Evolutionary conservation across 768 basidiomycete species (phyloP).

Genomic region (Calocera cornea): DNA sequence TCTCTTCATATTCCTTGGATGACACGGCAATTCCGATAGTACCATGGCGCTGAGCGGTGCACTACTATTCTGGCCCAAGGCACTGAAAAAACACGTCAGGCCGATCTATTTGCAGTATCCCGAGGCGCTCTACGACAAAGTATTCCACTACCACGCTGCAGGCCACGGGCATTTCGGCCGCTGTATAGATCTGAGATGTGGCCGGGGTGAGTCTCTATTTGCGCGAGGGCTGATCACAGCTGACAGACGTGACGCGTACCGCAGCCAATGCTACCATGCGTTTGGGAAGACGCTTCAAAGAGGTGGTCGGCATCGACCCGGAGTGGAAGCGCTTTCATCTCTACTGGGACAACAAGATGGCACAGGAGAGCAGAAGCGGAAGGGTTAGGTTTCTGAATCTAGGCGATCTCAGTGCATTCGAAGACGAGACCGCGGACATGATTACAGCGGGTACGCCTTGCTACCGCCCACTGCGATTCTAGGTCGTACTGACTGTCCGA

Average conservation of each 20-base stretch:
- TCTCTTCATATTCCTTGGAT: no score
- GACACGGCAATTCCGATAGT: no score
- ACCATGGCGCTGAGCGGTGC: no score
- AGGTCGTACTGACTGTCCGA: background rate
- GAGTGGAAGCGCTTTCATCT: slow-evolving; percentile 25
- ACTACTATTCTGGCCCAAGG: background rate
- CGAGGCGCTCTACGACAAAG: background rate
- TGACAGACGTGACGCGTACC: background rate
- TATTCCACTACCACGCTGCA: background rate
- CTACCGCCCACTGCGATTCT: background rate
- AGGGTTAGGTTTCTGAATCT: no score
- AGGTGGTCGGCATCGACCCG: slow-evolving; percentile 64
- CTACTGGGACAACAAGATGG: no score
- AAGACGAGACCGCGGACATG: slow-evolving; percentile 46
- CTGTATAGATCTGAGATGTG: slow-evolving; percentile 60
- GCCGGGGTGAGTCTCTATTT: slow-evolving; percentile 42
- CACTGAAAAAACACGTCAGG: background rate
- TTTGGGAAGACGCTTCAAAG: slow-evolving; percentile 38
- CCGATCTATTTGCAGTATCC: background rate
- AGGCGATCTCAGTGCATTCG: slow-evolving; percentile 32
- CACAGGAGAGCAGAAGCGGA: no score
- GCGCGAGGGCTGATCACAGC: background rate
- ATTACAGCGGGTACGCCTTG: slow-evolving; percentile 44
- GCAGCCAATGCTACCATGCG: slow-evolving; percentile 59
- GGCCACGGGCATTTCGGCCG: background rate